A percentile compares a stretch with the other conserved stretches of the same genome.
Conservation (phyloP, 2,329 filamentous ascomycete genomes). For the Aspergillus awamori region DNA sequence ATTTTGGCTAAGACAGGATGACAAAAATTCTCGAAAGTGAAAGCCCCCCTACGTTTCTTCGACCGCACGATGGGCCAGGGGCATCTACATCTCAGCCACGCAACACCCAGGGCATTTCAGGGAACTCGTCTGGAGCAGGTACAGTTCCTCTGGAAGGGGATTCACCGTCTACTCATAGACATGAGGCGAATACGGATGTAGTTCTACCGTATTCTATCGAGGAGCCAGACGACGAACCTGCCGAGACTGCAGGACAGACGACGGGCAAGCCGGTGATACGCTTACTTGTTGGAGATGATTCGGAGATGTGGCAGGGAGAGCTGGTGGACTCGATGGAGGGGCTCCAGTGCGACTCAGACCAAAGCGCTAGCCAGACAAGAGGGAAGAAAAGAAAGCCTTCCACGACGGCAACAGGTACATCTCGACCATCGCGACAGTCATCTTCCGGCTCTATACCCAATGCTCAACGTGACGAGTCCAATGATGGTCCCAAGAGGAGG, state of each 20-base stretch:
- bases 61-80: neutral
- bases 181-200: conserved; percentile 28
- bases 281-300: neutral
- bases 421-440: neutral
- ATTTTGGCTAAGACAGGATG: conserved; percentile 7
- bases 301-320: conserved; percentile 31
- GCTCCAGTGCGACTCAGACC: conserved; percentile 34
- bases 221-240: conserved; percentile 36
- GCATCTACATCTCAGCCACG: neutral
- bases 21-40: neutral
- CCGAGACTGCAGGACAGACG: neutral
- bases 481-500: conserved; percentile 29
- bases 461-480: conserved; percentile 14
- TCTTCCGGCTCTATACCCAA: conserved; percentile 12
- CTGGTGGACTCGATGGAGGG: conserved; percentile 38
- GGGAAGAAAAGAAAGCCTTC: conserved; percentile 42
- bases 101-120: neutral
- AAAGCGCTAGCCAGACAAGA: conserved; percentile 22
- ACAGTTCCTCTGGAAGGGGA: conserved; percentile 8
- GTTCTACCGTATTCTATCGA: conserved; percentile 46
- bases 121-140: neutral
- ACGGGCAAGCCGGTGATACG: neutral
- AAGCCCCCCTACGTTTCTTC: neutral
- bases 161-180: neutral
- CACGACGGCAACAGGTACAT: conserved; percentile 20